These are phyloP conservation scores for Pseudogymnoascus sp. DNA, from an alignment of 2,329 filamentous ascomycete genomes.

Conservation along the genomic window DNA sequence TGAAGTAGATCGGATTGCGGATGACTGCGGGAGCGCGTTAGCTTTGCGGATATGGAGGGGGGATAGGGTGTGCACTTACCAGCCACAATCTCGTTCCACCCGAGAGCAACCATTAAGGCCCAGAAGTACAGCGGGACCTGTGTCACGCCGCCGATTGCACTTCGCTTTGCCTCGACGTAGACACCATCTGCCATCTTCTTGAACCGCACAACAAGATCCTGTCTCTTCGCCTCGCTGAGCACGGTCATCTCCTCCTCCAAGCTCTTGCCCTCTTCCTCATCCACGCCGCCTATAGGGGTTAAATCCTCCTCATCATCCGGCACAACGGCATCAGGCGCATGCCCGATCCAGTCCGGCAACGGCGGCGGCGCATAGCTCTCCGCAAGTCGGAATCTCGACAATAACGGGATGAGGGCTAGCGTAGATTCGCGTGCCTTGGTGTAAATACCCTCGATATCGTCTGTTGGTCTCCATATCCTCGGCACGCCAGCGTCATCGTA, in stretches of 20 bases:
- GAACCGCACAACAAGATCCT: slow-evolving; percentile 88
- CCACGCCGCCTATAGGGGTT: slow-evolving; percentile 81
- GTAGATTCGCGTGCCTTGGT: slow-evolving; percentile 90
- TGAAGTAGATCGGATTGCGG: slow-evolving; percentile 87
- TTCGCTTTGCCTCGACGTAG: slow-evolving; percentile 95
- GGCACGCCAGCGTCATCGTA: slow-evolving; percentile 94
- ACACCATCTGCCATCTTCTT: slow-evolving; percentile 98
- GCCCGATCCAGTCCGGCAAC: slow-evolving; percentile 77
- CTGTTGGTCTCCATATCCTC: slow-evolving; percentile 90
- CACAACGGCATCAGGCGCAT: slow-evolving; percentile 66
- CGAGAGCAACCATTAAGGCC: slow-evolving; percentile 75
- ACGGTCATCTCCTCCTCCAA: slow-evolving; percentile 95
- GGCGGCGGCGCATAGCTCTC: slow-evolving; percentile 71
- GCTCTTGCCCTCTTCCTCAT: slow-evolving; percentile 90
- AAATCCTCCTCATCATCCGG: slow-evolving; percentile 86
- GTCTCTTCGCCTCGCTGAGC: slow-evolving; percentile 81
- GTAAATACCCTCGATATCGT: slow-evolving; percentile 95
- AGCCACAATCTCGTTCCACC: slow-evolving; percentile 98
- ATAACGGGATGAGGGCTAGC: slow-evolving; percentile 78
- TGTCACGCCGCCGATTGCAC: slow-evolving; percentile 89
- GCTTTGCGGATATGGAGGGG: not conserved
- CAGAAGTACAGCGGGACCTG: slow-evolving; percentile 96
- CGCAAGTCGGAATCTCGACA: slow-evolving; percentile 75
- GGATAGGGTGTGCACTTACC: slow-evolving; percentile 51
- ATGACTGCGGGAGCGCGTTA: slow-evolving; percentile 57